Base-by-base conservation (phyloP, 768 basidiomycete species). In the Mycena venus region DNA sequence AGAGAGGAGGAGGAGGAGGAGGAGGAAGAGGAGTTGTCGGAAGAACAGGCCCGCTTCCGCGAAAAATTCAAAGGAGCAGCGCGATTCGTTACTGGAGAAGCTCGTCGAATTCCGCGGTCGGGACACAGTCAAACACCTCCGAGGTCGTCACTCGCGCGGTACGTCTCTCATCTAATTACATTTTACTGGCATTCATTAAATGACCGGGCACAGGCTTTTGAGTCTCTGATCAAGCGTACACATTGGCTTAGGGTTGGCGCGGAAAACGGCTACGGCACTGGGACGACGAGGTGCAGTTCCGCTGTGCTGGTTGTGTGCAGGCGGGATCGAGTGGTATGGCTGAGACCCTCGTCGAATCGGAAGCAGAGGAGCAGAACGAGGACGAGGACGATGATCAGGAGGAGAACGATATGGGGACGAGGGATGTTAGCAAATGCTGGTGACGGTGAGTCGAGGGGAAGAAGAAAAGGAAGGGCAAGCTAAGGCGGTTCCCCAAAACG, bases 251-350 rank as follows among this genome's bases (percentile, higher is more conserved):
- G 90, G 88, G 44, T 84, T 91, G 0, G 82, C 85, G 9, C 84
- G 87, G 73, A 84, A 86, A 11, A 82, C 83, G n/a, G 81, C 91
- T 0, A 83, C 98, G 17, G 83, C 86, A 8, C 85, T 98, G 62
- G n/a, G 92, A 92, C 60, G 96, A 97, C 63, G 94, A 98, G 77
- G 88, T 91, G 2, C 98, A 99, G 78, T 93, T 93, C 80, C 94
- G 95, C 4, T 96, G 96, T 79, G 94, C 96, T 3, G 96, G 94
- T 0, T 97, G 94, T 78, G 88, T 99, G 23, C 95, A 98, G 79
- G 93, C 95, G 2, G 95, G 77, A 93, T 98, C 42, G 97, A 98
- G 78, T 90, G 92, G 65, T 97, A 94, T 81, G n/a, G 90, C 91
- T 0, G 95, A 96, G 34, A 85, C 90, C 27, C 80, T 95, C 36